A percentile compares a stretch with the other conserved stretches of the same genome.
Evolutionary conservation across 257 asterid species (phyloP).

Genomic region (Eucommia ulmoides): DNA sequence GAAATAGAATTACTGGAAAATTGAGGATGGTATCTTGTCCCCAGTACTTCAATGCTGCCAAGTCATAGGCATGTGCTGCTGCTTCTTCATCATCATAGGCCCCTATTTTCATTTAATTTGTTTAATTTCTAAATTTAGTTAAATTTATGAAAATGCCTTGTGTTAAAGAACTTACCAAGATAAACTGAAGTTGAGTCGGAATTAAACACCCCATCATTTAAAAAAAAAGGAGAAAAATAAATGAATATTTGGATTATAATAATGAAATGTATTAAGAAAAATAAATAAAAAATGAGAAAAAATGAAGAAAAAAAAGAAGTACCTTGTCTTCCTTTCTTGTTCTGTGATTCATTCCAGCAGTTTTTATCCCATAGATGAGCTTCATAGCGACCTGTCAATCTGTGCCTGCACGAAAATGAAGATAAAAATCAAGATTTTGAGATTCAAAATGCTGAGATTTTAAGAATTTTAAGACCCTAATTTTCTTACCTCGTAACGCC

Average conservation of each 20-base stretch:
- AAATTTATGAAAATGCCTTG: slow-evolving; percentile 20
- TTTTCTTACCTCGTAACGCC: slow-evolving; percentile 73
- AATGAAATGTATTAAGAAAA: slow-evolving; percentile 3
- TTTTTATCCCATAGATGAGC: slow-evolving; percentile 99
- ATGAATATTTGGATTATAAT: background rate
- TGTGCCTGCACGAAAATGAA: slow-evolving; percentile 41
- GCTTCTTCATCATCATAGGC: slow-evolving; percentile 92
- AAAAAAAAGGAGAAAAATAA: slow-evolving; percentile 8
- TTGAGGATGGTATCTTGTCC: slow-evolving; percentile 78
- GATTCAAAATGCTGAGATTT: background rate
- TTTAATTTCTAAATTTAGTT: slow-evolving; percentile 1
- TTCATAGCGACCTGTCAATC: slow-evolving; percentile 96
- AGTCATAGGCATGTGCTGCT: slow-evolving; percentile 98
- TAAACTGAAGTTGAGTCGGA: slow-evolving; percentile 67
- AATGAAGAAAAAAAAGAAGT: slow-evolving; percentile 4
- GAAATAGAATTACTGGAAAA: slow-evolving; percentile 65
- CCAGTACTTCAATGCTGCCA: slow-evolving; percentile 96
- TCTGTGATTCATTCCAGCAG: slow-evolving; percentile 91
- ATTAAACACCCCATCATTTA: slow-evolving; percentile 32
- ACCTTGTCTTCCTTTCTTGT: slow-evolving; percentile 98
- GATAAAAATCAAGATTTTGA: background rate
- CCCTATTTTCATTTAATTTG: slow-evolving; percentile 37
- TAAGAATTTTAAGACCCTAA: background rate
- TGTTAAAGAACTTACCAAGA: slow-evolving; percentile 58
- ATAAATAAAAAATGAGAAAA: background rate